Base-by-base conservation (phyloP, 768 basidiomycete species). In the Guyanaporus albipodus region DNA sequence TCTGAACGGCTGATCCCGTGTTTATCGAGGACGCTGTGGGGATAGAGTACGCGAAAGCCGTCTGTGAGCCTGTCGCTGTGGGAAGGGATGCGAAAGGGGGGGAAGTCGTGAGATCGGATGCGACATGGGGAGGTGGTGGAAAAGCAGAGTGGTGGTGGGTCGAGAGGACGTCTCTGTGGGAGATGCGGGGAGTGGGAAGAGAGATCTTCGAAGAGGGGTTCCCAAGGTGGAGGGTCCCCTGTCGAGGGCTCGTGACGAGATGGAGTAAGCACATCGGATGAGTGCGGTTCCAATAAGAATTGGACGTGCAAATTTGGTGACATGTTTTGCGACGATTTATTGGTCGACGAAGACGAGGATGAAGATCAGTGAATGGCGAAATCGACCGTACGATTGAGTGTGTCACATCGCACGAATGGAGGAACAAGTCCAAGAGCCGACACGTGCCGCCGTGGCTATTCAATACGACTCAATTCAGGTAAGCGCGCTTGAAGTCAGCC, bases 61-160 rank as follows among this genome's bases (percentile, higher is more conserved):
- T n/a, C n/a, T n/a, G n/a, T n/a, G n/a, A n/a, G n/a, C n/a, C n/a
- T n/a, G n/a, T n/a, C n/a, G n/a, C n/a, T n/a, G n/a, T n/a, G n/a
- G n/a, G n/a, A n/a, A 5, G 57, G 53, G 15, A 66, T 61, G 38
- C 36, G 37, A 44, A 66, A 66, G 7, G 57, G 45, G 2, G 64
- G 66, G 29, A 66, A 66, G 14, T 59, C 41, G 28, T 51, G 42
- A 8, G 66, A 61, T 50, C 50, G 45, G 23, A 66, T 45, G 28
- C 66, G 61, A 2, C 57, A 27, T 8, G 64, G 66, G 14, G 66
- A 61, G 3, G 51, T 52, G 2, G 29, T 55, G 14, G 64, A 66
- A 42, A 66, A 66, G 31, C 64, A 66, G 37, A 38, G 29, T 1
- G 64, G 64, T 8, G 66, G 66, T 39, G 64, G 66, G 33, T 66